A percentile compares a stretch with the other conserved stretches of the same genome.
phyloP scores from a whole-genome alignment of 257 asterid genomes.

The Voacanga thouarsii region DNA sequence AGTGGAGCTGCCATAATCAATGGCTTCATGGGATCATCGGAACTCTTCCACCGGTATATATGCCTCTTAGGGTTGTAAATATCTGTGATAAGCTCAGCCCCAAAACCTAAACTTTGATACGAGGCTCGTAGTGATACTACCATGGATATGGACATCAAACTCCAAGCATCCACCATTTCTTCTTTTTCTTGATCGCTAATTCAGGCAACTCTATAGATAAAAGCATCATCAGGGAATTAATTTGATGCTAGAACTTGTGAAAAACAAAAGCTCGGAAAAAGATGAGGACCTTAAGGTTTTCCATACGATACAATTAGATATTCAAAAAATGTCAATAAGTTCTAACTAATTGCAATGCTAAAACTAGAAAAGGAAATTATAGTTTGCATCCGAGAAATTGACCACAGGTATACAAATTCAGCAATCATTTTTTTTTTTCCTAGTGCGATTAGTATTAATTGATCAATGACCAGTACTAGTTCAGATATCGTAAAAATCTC shows the following conservation, averaged over 20 bases:
- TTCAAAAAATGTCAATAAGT: too few relatives aligned
- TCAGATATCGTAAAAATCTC: too few relatives aligned
- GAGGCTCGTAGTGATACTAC: not conserved
- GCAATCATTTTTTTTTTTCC: too few relatives aligned
- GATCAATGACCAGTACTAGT: too few relatives aligned
- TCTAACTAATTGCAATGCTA: too few relatives aligned
- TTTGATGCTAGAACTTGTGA: not conserved
- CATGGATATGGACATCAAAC: not conserved
- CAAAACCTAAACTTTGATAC: not conserved
- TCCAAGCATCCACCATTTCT: conserved; percentile 53
- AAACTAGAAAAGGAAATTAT: too few relatives aligned
- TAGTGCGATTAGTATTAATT: too few relatives aligned
- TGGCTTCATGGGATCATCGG: not conserved
- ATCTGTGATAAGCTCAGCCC: not conserved
- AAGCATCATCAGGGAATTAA: not conserved
- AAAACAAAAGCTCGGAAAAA: not conserved
- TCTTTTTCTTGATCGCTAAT: conserved; percentile 49
- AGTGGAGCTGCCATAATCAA: not conserved
- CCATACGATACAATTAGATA: too few relatives aligned
- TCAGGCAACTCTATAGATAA: conserved; percentile 49
- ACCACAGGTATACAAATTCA: too few relatives aligned
- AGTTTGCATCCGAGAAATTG: too few relatives aligned
- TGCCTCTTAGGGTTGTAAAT: not conserved
- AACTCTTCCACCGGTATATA: not conserved
- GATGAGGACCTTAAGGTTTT: not conserved